These are phyloP conservation scores for Periconia macrospinosa DNA, from an alignment of 2,329 filamentous ascomycete genomes.

Conservation along the genomic window DNA sequence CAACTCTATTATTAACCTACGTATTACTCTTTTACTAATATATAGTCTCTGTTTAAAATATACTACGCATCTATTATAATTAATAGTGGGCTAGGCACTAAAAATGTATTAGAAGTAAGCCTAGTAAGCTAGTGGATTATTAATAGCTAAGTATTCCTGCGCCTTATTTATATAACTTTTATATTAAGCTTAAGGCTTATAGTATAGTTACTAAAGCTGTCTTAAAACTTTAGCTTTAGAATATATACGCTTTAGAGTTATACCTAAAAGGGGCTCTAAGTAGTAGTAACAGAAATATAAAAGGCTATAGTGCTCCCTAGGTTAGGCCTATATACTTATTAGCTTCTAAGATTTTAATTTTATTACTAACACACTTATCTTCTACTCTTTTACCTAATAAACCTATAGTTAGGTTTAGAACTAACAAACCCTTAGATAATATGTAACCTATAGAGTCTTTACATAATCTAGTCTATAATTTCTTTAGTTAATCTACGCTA, in stretches of 20 bases:
- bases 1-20: neutral
- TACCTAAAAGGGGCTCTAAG: neutral
- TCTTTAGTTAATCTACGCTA: neutral
- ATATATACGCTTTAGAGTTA: neutral
- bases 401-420: too few relatives aligned
- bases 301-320: neutral
- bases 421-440: neutral
- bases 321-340: neutral
- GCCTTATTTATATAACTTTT: neutral
- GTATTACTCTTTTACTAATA: neutral
- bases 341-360: neutral
- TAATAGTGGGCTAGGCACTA: neutral
- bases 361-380: neutral
- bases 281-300: neutral
- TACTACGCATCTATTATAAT: neutral
- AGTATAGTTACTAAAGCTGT: neutral
- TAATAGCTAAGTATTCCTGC: neutral
- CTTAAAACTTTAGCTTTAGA: neutral
- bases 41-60: neutral
- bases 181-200: constrained; percentile 1
- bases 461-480: neutral
- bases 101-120: neutral
- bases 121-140: neutral
- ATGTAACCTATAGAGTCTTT: neutral
- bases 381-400: neutral